phyloP scores from a whole-genome alignment of 106 monocot genomes.

The Acorus calamus region DNA sequence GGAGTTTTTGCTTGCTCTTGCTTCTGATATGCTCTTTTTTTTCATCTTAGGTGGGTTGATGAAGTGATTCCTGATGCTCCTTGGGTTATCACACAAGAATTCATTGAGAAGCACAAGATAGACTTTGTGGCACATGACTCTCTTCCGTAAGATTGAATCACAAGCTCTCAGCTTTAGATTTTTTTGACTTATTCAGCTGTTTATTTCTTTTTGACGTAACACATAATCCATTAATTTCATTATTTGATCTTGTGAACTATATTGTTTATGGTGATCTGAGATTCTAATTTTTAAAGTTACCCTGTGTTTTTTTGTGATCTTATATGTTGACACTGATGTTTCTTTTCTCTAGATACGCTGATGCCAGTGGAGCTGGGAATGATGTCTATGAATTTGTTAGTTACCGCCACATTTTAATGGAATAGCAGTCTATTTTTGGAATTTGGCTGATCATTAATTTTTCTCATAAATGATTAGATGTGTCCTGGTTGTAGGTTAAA shows the following conservation, averaged over 20 bases:
- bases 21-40: background rate
- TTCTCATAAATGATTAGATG: background rate
- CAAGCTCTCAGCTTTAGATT: no score
- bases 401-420: background rate
- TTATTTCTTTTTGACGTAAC: no score
- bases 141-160: constrained; percentile 44
- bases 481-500: constrained; percentile 37
- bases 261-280: no score
- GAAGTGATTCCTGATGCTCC: constrained; percentile 85
- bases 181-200: no score
- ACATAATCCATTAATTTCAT: no score
- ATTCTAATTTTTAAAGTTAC: background rate
- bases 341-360: constrained; percentile 52
- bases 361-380: constrained; percentile 75
- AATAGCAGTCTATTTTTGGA: background rate
- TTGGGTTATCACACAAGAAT: constrained; percentile 73
- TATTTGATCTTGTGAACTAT: no score
- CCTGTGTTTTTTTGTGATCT: background rate
- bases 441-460: background rate
- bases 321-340: background rate
- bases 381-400: constrained; percentile 88
- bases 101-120: constrained; percentile 66
- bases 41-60: constrained; percentile 64
- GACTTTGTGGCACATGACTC: constrained; percentile 77
- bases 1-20: background rate